Conservation (phyloP, 2,329 filamentous ascomycete species). For the Ophiocordyceps robertsii region DNA sequence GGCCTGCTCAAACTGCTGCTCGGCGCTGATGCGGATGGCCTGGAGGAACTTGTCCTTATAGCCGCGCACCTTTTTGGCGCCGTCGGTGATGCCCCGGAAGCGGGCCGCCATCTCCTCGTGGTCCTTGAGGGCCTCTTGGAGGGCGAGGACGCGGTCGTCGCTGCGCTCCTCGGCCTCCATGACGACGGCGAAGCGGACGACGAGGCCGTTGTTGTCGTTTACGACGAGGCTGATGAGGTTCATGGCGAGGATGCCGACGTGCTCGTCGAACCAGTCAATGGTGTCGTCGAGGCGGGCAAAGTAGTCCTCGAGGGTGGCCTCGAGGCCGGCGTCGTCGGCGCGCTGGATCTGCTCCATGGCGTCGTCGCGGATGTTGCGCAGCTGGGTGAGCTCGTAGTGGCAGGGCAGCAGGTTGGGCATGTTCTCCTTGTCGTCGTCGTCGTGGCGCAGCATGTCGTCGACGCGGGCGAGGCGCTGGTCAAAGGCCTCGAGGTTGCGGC, state of each 20-base stretch:
- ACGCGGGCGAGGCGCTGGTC: slow-evolving; percentile 63
- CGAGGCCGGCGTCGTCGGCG: slow-evolving; percentile 57
- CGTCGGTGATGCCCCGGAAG: slow-evolving; percentile 91
- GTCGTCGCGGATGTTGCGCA: slow-evolving; percentile 89
- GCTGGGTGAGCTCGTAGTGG: slow-evolving; percentile 82
- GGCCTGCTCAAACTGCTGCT: slow-evolving; percentile 59
- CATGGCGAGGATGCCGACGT: slow-evolving; percentile 76
- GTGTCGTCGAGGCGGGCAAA: slow-evolving; percentile 77
- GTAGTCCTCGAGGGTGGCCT: slow-evolving; percentile 77
- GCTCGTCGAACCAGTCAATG: slow-evolving; percentile 91
- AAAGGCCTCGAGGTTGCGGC: slow-evolving; percentile 77
- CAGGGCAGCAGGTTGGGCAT: slow-evolving; percentile 84
- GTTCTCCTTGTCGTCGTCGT: slow-evolving; percentile 74
- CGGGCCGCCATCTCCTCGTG: slow-evolving; percentile 88
- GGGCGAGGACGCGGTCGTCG: slow-evolving; percentile 76
- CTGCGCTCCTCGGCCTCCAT: slow-evolving; percentile 96
- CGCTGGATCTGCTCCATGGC: slow-evolving; percentile 91
- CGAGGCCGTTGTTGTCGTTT: slow-evolving; percentile 73
- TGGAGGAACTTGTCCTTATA: slow-evolving; percentile 95
- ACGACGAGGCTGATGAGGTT: slow-evolving; percentile 82
- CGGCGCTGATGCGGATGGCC: slow-evolving; percentile 60
- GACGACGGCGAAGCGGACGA: slow-evolving; percentile 82
- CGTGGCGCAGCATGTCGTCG: slow-evolving; percentile 65
- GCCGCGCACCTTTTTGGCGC: slow-evolving; percentile 79
- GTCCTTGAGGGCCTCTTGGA: slow-evolving; percentile 90